Conservation (phyloP, 306 rosid species). For the Canavalia ensiformis region DNA sequence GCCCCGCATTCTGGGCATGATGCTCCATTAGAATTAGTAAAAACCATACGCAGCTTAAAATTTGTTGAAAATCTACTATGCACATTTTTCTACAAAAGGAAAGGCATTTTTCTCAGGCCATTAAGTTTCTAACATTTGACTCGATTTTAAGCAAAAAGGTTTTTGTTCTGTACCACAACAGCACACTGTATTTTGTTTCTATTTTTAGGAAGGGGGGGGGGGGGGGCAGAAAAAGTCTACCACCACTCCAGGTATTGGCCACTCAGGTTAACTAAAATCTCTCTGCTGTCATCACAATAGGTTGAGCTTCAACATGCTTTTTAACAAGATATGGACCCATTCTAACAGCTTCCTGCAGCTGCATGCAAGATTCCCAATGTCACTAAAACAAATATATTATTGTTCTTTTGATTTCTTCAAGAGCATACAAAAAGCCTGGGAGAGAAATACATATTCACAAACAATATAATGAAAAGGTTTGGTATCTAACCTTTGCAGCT, state of each 20-base stretch:
- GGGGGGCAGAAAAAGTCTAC: not conserved
- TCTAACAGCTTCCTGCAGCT: slow-evolving; percentile 80
- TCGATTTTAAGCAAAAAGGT: not conserved
- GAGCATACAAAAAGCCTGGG: not conserved
- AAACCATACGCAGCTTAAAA: no score
- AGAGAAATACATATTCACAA: slow-evolving; percentile 8
- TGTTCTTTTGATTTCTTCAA: slow-evolving; percentile 30
- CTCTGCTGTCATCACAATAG: slow-evolving; percentile 81
- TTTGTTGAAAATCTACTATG: no score
- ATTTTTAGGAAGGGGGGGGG: not conserved
- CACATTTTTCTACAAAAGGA: no score
- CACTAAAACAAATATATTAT: not conserved
- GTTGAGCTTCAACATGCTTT: slow-evolving; percentile 75
- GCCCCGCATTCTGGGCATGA: no score
- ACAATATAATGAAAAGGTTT: slow-evolving; percentile 16
- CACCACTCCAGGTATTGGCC: not conserved
- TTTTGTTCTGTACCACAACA: slow-evolving; percentile 30
- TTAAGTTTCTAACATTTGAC: slow-evolving; percentile 2
- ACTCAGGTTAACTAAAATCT: slow-evolving; percentile 64
- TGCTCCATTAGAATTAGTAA: no score
- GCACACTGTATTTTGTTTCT: not conserved
- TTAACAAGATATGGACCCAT: slow-evolving; percentile 76
- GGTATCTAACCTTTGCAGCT: slow-evolving; percentile 69
- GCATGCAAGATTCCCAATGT: slow-evolving; percentile 48
- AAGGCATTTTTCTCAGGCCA: not conserved